These are phyloP conservation scores for Lecanoromycetidae sp. DNA, from an alignment of 2,329 filamentous ascomycete genomes.

Conservation along the genomic window DNA sequence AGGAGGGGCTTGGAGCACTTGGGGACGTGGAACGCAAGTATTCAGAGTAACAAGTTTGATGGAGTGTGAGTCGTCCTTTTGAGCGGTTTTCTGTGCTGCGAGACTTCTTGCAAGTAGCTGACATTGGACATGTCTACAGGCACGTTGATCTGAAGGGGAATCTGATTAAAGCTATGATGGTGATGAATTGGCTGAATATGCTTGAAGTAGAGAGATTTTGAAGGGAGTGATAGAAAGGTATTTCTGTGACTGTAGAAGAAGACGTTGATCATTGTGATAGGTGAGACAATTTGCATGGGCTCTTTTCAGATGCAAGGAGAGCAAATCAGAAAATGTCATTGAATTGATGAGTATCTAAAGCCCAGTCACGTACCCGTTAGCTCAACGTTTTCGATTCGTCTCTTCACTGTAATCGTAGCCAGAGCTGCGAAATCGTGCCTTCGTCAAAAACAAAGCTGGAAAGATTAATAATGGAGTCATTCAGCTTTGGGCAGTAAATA, in stretches of 20 bases:
- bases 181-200: conserved; percentile 37
- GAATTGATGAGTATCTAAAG: too few relatives aligned
- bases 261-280: background rate
- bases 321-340: too few relatives aligned
- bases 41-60: conserved; percentile 38
- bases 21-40: conserved; percentile 41
- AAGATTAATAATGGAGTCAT: too few relatives aligned
- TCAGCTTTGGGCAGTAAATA: background rate
- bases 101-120: background rate
- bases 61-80: conserved; percentile 26
- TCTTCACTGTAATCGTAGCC: too few relatives aligned
- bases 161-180: conserved; percentile 39
- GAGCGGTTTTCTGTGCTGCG: background rate
- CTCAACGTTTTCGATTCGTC: too few relatives aligned
- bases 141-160: conserved; percentile 39
- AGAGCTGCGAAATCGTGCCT: too few relatives aligned
- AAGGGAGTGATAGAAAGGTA: background rate
- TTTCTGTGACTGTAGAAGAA: background rate
- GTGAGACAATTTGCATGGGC: background rate
- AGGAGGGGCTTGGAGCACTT: conserved; percentile 34
- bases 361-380: too few relatives aligned
- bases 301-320: too few relatives aligned
- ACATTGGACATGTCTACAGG: conserved; percentile 5
- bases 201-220: conserved; percentile 17
- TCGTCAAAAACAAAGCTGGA: background rate